Conservation (phyloP, 78 protist genomes). For the Planoprotostelium fungivorum region DNA sequence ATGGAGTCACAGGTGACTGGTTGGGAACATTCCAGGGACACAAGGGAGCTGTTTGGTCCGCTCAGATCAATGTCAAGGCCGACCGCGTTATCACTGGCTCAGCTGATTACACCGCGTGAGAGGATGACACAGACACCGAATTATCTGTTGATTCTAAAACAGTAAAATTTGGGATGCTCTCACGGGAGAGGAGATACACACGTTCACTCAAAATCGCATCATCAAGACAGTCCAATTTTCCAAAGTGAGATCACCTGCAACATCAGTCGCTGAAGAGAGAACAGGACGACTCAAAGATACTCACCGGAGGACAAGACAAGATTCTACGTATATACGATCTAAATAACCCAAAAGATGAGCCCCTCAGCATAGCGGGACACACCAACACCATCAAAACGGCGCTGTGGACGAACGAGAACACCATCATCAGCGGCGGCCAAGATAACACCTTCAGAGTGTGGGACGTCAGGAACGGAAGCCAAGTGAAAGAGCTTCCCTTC, state of each 20-base stretch:
- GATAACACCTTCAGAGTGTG: conserved; percentile 55
- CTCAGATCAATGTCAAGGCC: conserved; percentile 56
- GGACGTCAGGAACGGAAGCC: conserved; percentile 35
- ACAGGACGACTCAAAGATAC: conserved; percentile 17
- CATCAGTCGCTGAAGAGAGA: background rate
- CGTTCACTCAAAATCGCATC: conserved; percentile 64
- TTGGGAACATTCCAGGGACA: conserved; percentile 90
- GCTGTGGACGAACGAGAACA: conserved; percentile 42
- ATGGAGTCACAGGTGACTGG: conserved; percentile 90
- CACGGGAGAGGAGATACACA: conserved; percentile 58
- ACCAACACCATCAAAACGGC: conserved; percentile 29
- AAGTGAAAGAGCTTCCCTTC: conserved; percentile 7
- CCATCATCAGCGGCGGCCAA: conserved; percentile 44
- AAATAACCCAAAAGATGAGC: conserved; percentile 19
- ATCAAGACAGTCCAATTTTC: conserved; percentile 67
- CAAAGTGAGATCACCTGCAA: background rate
- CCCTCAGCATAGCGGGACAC: conserved; percentile 52
- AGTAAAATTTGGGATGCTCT: conserved; percentile 84
- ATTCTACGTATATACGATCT: conserved; percentile 64
- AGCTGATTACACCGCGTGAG: conserved; percentile 77
- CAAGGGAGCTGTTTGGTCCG: conserved; percentile 86
- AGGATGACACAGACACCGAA: too few species aligned
- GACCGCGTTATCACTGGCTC: conserved; percentile 65
- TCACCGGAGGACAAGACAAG: conserved; percentile 71
- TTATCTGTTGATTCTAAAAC: background rate